Evolutionary conservation across 2,329 filamentous ascomycete genomes (phyloP), one percentile per base, ranked within the genome.

Genomic region (Hansfordia pulvinata): DNA sequence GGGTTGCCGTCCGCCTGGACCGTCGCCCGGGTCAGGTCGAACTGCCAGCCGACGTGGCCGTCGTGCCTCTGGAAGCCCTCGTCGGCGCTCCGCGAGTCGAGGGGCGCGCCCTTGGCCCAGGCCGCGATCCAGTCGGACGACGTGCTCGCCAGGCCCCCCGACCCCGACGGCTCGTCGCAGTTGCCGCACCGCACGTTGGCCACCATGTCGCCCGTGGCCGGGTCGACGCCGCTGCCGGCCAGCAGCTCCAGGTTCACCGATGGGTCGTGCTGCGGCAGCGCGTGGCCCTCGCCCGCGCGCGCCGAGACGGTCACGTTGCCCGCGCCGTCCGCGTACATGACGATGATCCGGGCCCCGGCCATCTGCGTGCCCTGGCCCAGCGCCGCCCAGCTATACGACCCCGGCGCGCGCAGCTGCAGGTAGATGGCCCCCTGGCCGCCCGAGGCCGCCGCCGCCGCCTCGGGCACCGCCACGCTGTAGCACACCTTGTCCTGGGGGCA

Each of bases 261-360:
- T 2, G 49, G 51, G 45, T 65, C 62, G 20, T 52, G 41, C 15
- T 47, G 24, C 0, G 74, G 74, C 51, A 54, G 47, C 19, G 44
- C 35, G 35, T 76, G 54, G 6, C 57, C 56, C 1, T 39, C 49
- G 17, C 62, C 67, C 3, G 45, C 38, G 13, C 74, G 64, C 2
- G 70, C 59, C 34, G 70, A 76, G 28, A 77, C 42, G 1, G 73
- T 78, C 14, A 77, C 57, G 40, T 76, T 76, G 33, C 64, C 63
- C 4, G 38, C 35, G 31, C 68, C 67, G 35, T 72, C 58, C 23
- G 64, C 50, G 45, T 78, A 78, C 36, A 76, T 56, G 40, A 78
- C 35, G 41, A 78, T 76, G 30, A 77, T 73, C 42, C 71, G 64
- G 26, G 71, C 46, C 17, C 59, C 64, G 10, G 43, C 20, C 73